Evolutionary conservation across 2,329 filamentous ascomycete genomes (phyloP), one percentile per base, ranked within the genome.

Genomic region (Diaporthe ampelina): DNA sequence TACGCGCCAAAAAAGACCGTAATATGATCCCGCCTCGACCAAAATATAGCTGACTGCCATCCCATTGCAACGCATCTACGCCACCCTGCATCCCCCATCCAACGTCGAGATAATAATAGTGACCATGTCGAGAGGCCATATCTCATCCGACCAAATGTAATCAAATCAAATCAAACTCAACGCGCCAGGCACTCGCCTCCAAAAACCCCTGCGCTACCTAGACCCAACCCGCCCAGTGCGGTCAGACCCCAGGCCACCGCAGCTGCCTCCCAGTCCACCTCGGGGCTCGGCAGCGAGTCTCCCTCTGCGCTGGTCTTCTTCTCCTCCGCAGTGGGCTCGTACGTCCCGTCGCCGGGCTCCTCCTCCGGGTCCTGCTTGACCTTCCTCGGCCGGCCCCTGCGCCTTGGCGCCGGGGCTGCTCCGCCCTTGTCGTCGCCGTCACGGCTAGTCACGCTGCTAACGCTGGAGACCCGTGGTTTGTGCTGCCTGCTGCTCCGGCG

Each of bases 201-300:
- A 77, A 85, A 86, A 4, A 88, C 85, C 17, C 84, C 85, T 19
- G 86, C 83, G 73, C 82, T 84, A 13, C 85, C 86, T 54, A 81
- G 79, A 3, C 86, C 86, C 32, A 89, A 78, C 1, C 87, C 87
- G 1, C 84, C 84, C 19, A 86, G 70, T 21, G 82, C 82, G 17
- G 83, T 82, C 61, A 88, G 76, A 3, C 85, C 86, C 86, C 86
- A 88, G 5, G 83, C 81, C 32, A 88, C 79, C 9, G 86, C 84
- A 2, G 84, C 85, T 13, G 84, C 81, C 76, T 89, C 87, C 84
- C 85, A 85, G 75, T 88, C 86, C 43, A 84, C 78, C 15, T 84
- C 85, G 15, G 81, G 78, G 11, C 82, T 80, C 1, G 82, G 83
- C n/a, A 85, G 72, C 40, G 82, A 78, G 75, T 88, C 87, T 0